Evolutionary conservation across 768 basidiomycete genomes (phyloP).

Genomic region (Termitomyces sp.): DNA sequence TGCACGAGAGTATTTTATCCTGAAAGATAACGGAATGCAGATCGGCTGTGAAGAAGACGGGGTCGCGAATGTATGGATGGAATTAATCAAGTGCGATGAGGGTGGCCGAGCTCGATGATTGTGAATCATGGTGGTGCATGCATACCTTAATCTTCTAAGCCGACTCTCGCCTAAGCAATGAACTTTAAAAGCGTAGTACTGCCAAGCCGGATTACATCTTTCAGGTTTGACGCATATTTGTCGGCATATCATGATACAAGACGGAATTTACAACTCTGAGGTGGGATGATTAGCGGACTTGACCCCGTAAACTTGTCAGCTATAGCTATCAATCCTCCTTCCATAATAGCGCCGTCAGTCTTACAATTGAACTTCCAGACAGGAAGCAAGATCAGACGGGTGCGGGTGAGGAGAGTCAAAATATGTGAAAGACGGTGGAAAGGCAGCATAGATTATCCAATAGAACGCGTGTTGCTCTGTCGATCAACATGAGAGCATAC

Average conservation of each 20-base stretch:
- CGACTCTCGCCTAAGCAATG: background rate
- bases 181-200: background rate
- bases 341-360: background rate
- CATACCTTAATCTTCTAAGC: background rate
- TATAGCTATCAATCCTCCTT: background rate
- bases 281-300: background rate
- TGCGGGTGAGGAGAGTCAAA: background rate
- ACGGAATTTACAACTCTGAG: background rate
- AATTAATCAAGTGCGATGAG: constrained; percentile 42
- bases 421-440: background rate
- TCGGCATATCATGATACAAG: background rate
- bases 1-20: constrained; percentile 58
- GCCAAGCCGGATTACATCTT: too few species aligned
- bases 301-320: too few species aligned
- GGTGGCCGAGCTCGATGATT: background rate
- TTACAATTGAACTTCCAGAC: background rate
- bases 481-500: background rate
- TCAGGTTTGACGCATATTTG: background rate
- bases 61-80: constrained; percentile 56
- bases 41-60: constrained; percentile 76
- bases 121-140: background rate
- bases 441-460: background rate
- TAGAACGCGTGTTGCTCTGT: background rate
- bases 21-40: constrained; percentile 75
- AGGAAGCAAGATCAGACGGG: background rate